Conservation (phyloP, 139 green algal genomes). For the Trebouxia sp. region DNA sequence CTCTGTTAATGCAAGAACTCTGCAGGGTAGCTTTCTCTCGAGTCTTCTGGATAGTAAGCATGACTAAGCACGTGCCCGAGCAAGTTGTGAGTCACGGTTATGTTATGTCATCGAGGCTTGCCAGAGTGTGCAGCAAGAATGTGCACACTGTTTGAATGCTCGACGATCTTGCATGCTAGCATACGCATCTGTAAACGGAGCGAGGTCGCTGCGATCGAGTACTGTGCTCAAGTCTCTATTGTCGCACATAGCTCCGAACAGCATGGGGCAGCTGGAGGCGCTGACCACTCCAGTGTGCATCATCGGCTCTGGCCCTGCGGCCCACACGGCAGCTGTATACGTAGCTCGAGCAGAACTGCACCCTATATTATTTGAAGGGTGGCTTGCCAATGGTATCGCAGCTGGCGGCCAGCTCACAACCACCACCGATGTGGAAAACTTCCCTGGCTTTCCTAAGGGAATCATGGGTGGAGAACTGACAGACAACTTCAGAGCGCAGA, state of each 20-base stretch:
- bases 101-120: too few relatives aligned
- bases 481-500: constrained; percentile 69
- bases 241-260: background rate
- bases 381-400: constrained; percentile 86
- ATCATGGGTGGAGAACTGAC: constrained; percentile 87
- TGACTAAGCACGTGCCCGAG: background rate
- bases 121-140: too few relatives aligned
- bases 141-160: background rate
- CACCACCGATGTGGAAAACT: constrained; percentile 94
- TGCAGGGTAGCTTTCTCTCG: too few relatives aligned
- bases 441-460: constrained; percentile 96
- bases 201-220: background rate
- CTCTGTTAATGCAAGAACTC: too few relatives aligned
- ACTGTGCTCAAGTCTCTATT: background rate
- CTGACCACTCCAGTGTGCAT: constrained; percentile 75
- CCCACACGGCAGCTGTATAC: constrained; percentile 83
- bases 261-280: constrained; percentile 38
- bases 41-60: background rate
- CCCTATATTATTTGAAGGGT: constrained; percentile 87
- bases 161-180: background rate
- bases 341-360: constrained; percentile 70
- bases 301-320: constrained; percentile 82
- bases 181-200: background rate
- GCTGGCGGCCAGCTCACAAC: constrained; percentile 96
- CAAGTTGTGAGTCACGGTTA: too few relatives aligned